Evolutionary conservation across 768 basidiomycete genomes (phyloP).

Genomic region (Pleurotus tuoliensis): DNA sequence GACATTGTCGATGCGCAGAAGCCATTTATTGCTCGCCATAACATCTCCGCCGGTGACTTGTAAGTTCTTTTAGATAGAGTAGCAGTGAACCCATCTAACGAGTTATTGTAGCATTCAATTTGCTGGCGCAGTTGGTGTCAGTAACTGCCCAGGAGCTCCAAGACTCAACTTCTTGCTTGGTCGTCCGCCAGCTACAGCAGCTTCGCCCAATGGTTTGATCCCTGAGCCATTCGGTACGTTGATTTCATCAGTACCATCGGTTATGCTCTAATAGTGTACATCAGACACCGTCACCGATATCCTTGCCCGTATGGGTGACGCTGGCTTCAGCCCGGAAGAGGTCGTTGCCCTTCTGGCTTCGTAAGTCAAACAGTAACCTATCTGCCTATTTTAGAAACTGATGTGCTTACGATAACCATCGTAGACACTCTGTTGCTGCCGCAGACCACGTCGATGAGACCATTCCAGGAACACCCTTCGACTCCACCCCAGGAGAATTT

Average conservation of each 20-base stretch:
- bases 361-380: slow-evolving; percentile 2
- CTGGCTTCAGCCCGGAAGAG: slow-evolving; percentile 8
- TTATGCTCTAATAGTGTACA: too few relatives aligned
- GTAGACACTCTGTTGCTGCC: slow-evolving; percentile 17
- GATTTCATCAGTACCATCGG: too few relatives aligned
- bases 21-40: slow-evolving; percentile 22
- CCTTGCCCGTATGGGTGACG: slow-evolving; percentile 12
- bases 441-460: slow-evolving; percentile 19
- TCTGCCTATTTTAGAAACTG: too few relatives aligned
- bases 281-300: slow-evolving; percentile 15
- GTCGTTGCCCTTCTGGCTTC: slow-evolving; percentile 19
- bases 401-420: background rate
- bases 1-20: slow-evolving; percentile 25
- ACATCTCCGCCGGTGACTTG: slow-evolving; percentile 32
- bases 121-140: slow-evolving; percentile 30
- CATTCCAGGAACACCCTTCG: slow-evolving; percentile 21
- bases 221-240: slow-evolving; percentile 18
- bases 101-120: slow-evolving; percentile 28
- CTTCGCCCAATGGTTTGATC: slow-evolving; percentile 15
- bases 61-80: slow-evolving; percentile 11
- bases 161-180: slow-evolving; percentile 25
- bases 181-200: slow-evolving; percentile 14
- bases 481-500: slow-evolving; percentile 26
- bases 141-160: slow-evolving; percentile 32
- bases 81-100: background rate